phyloP scores from a whole-genome alignment of 179 eudicot genomes.

The Corrigiola litoralis region DNA sequence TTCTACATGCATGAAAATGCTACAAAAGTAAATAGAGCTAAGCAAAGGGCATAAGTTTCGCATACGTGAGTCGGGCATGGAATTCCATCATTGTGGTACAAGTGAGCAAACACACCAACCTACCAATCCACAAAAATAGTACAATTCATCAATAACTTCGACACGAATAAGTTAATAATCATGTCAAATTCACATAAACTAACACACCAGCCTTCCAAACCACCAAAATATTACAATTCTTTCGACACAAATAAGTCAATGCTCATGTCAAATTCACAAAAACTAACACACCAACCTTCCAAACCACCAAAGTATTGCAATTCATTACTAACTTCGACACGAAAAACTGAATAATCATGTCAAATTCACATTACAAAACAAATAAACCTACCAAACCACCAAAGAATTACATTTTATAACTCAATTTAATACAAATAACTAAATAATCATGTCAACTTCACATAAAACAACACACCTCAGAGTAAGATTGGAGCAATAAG shows the following conservation, averaged over 20 bases:
- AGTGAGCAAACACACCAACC: constrained; percentile 63
- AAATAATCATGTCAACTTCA: background rate
- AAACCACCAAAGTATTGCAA: background rate
- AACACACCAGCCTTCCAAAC: too few species aligned
- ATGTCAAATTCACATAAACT: too few species aligned
- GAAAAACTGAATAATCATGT: background rate
- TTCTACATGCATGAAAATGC: background rate
- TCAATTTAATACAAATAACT: background rate
- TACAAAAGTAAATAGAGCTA: background rate
- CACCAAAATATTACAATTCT: background rate
- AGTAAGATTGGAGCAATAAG: constrained; percentile 61
- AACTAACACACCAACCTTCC: too few species aligned
- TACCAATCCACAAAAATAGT: constrained; percentile 12
- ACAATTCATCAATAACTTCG: background rate
- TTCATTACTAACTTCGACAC: background rate
- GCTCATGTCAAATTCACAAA: background rate
- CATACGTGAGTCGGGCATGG: constrained; percentile 70
- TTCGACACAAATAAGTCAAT: background rate
- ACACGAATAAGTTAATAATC: background rate
- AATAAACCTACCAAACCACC: background rate
- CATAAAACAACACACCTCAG: constrained; percentile 59
- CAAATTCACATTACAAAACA: too few species aligned
- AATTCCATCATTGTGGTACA: constrained; percentile 41
- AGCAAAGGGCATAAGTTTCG: background rate
- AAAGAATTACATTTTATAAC: too few species aligned